Conservation (phyloP, 306 rosid genomes). For the Datisca glomerata region DNA sequence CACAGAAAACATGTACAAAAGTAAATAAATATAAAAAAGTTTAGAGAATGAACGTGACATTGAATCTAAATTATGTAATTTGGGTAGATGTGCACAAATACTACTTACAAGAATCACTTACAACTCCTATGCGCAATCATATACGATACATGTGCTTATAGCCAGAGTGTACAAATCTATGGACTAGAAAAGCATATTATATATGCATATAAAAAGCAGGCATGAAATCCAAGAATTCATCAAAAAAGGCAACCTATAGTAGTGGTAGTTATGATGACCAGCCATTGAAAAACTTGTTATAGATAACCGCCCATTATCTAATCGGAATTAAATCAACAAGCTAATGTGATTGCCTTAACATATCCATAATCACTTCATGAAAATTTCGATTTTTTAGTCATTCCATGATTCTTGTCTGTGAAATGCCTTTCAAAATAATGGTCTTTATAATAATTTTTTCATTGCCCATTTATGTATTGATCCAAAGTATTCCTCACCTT, state of each 20-base stretch:
- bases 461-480: conserved; percentile 34
- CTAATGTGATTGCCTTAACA: neutral
- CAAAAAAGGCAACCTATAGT: neutral
- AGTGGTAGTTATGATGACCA: neutral
- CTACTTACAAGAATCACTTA: too few relatives aligned
- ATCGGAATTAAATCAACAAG: neutral
- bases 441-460: too few relatives aligned
- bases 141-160: too few relatives aligned
- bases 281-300: neutral
- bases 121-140: too few relatives aligned
- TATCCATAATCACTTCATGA: neutral
- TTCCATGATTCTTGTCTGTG: conserved; percentile 43
- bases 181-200: too few relatives aligned
- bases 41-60: too few relatives aligned
- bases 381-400: conserved; percentile 7
- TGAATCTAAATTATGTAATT: too few relatives aligned
- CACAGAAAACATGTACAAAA: too few relatives aligned
- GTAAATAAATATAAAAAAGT: too few relatives aligned
- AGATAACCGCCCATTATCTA: neutral
- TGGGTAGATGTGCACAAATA: too few relatives aligned
- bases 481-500: conserved; percentile 46
- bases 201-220: neutral
- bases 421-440: conserved; percentile 21
- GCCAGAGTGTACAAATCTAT: too few relatives aligned
- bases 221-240: neutral